Base-by-base conservation (phyloP, 768 basidiomycete species). In the Russula compacta region DNA sequence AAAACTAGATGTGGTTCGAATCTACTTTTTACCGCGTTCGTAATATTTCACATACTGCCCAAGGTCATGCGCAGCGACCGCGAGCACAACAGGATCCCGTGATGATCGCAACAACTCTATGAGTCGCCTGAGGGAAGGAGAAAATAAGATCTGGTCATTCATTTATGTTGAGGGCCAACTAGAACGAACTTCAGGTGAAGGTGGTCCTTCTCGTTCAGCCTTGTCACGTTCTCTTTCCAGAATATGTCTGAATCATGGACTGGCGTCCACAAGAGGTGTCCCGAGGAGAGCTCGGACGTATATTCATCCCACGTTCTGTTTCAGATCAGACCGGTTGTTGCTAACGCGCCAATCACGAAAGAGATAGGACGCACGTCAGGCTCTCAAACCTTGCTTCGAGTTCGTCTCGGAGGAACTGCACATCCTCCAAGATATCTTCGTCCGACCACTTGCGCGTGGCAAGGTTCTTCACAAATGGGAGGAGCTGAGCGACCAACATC, bases 171-270 rank as follows among this genome's bases (percentile, higher is more conserved):
- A 44, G 15, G 19, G 38, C n/a, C 14, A 24, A 19, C 24, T 2
- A 33, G 35, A 32, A 48, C 49, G 19, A 42, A 94, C 95, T 88
- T 94, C 60, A 98, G 79, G 61, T 91, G 87, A 68, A 87, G 83
- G 65, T 86, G 80, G 69, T 92, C 87, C 56, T 82, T 83, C 63
- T 98, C 94, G 65, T 93, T 91, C 46, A 98, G 74, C 70, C 84
- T 92, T 7, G 77, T 74, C 5, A 89, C 94, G 69, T 98, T 98
- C 76, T 95, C 93, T 69, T 89, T 91, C 97, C 97, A 99, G 76
- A 99, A 99, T 39, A 92, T 85, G 62, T 98, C 95, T 2, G 91
- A 95, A 70, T 94, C 91, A 69, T 99, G 97, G 10, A 92, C 89
- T 12, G 95, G 95, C 5, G 91, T 86, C 97, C 97, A 98, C 6